Conservation (phyloP, 257 asterid genomes). For the Thymus mandschuricus region DNA sequence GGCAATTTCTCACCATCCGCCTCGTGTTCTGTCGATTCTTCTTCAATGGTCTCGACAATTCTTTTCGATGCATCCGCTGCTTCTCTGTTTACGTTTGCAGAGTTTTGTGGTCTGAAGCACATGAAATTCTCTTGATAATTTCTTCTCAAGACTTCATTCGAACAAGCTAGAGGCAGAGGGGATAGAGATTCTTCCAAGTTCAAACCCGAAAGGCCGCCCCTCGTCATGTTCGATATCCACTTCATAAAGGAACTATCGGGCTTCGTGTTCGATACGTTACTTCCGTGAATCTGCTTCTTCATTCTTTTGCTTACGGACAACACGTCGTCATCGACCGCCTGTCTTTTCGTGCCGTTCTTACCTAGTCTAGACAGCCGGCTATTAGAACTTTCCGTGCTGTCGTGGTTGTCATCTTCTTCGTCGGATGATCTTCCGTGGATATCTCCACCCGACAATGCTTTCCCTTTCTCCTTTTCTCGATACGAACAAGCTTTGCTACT, state of each 20-base stretch:
- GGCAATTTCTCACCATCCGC: constrained; percentile 31
- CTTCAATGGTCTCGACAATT: constrained; percentile 29
- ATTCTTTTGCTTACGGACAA: constrained; percentile 49
- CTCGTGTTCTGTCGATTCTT: constrained; percentile 27
- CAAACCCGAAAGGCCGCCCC: constrained; percentile 44
- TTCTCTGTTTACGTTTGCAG: constrained; percentile 30
- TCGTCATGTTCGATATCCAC: constrained; percentile 72
- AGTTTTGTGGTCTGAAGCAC: neutral
- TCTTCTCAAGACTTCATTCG: constrained; percentile 27
- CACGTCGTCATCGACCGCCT: constrained; percentile 27
- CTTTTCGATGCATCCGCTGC: constrained; percentile 24
- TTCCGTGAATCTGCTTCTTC: constrained; percentile 38
- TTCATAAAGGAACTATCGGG: constrained; percentile 60
- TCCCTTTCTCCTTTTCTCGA: constrained; percentile 49
- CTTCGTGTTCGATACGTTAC: constrained; percentile 24
- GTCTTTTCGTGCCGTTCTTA: constrained; percentile 43
- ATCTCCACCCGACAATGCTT: constrained; percentile 49
- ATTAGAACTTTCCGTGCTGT: constrained; percentile 54
- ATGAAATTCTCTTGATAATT: constrained; percentile 2
- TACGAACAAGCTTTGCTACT: constrained; percentile 31
- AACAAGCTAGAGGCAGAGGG: constrained; percentile 28
- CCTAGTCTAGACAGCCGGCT: constrained; percentile 39
- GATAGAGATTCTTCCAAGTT: constrained; percentile 26
- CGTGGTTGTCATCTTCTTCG: neutral
- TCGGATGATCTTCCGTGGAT: constrained; percentile 8